Evolutionary conservation across 768 basidiomycete genomes (phyloP).

Genomic region (Leccinum variicolor): DNA sequence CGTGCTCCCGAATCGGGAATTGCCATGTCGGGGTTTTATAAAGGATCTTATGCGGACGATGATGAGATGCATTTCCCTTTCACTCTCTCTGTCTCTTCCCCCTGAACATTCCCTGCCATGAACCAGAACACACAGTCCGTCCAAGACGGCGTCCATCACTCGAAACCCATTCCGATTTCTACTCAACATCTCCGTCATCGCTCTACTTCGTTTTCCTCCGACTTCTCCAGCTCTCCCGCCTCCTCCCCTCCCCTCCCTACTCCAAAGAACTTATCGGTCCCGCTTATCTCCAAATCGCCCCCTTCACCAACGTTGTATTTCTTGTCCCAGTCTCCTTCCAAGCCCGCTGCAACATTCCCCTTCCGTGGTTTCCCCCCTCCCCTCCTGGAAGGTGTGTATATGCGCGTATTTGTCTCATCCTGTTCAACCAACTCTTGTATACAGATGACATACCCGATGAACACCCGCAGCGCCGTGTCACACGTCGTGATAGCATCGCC

Average conservation of each 20-base stretch:
- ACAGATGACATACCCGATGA: slow-evolving; percentile 44
- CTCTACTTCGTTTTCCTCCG: slow-evolving; percentile 61
- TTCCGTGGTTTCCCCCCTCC: slow-evolving; percentile 51
- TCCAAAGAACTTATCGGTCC: slow-evolving; percentile 40
- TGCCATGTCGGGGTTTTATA: slow-evolving; percentile 30
- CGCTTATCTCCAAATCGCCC: slow-evolving; percentile 50
- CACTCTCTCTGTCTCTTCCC: not conserved
- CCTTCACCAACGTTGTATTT: slow-evolving; percentile 74
- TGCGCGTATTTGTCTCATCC: not conserved
- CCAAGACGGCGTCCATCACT: slow-evolving; percentile 42
- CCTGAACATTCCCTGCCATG: slow-evolving; percentile 16
- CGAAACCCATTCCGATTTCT: slow-evolving; percentile 64
- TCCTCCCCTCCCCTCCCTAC: slow-evolving; percentile 53
- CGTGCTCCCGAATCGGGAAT: slow-evolving; percentile 23
- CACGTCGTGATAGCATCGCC: slow-evolving; percentile 59
- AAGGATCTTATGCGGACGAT: not conserved
- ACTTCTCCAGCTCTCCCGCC: slow-evolving; percentile 51
- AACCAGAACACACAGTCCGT: slow-evolving; percentile 1
- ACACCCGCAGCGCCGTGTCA: slow-evolving; percentile 41
- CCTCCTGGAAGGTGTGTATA: slow-evolving; percentile 57
- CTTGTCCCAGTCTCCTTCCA: slow-evolving; percentile 56
- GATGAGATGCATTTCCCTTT: not conserved
- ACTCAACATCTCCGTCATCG: slow-evolving; percentile 47
- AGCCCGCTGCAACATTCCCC: slow-evolving; percentile 53
- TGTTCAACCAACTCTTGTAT: not conserved